Percentiles rank a stretch among this genome's conserved stretches.
Evolutionary conservation across 371 early-diverging fungal genomes (phyloP).

Genomic region (Nosema granulosis): DNA sequence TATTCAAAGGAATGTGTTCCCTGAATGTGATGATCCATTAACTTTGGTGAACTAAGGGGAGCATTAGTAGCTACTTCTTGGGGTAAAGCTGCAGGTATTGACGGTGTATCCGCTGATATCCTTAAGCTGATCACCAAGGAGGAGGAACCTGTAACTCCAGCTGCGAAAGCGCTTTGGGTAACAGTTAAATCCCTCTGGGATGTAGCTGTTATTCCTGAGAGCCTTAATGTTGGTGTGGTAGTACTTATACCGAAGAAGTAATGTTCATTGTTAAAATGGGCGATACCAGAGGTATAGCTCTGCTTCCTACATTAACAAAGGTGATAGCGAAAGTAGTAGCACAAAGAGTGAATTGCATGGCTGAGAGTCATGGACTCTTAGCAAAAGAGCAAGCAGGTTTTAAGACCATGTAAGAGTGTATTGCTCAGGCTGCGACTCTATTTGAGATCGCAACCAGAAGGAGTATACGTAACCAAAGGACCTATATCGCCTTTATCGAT

Average conservation of each 20-base stretch:
- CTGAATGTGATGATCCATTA: neutral
- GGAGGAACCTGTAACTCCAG: neutral
- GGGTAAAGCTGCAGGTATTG: conserved; percentile 10
- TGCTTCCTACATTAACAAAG: conserved; percentile 24
- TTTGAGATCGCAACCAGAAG: conserved; percentile 29
- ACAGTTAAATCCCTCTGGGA: neutral
- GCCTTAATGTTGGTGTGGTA: neutral
- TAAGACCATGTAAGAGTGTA: conserved; percentile 22
- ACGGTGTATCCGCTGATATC: conserved; percentile 5
- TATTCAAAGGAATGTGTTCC: neutral
- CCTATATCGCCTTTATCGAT: conserved; percentile 25
- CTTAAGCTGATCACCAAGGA: neutral
- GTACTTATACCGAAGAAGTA: conserved; percentile 14
- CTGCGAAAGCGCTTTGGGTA: conserved; percentile 1
- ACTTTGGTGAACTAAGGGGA: neutral
- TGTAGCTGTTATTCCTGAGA: neutral
- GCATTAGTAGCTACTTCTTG: conserved; percentile 6
- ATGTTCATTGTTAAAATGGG: conserved; percentile 46
- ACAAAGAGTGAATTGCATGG: neutral
- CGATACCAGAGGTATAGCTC: conserved; percentile 39
- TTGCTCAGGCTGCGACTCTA: conserved; percentile 25
- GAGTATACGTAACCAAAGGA: neutral
- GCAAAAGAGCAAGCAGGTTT: conserved; percentile 40
- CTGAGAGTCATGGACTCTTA: neutral
- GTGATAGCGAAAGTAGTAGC: conserved; percentile 23